Percentiles rank a stretch among this genome's conserved stretches.
Evolutionary conservation across 106 monocot genomes (phyloP).

Genomic region (Acanthochlamys bracteata): DNA sequence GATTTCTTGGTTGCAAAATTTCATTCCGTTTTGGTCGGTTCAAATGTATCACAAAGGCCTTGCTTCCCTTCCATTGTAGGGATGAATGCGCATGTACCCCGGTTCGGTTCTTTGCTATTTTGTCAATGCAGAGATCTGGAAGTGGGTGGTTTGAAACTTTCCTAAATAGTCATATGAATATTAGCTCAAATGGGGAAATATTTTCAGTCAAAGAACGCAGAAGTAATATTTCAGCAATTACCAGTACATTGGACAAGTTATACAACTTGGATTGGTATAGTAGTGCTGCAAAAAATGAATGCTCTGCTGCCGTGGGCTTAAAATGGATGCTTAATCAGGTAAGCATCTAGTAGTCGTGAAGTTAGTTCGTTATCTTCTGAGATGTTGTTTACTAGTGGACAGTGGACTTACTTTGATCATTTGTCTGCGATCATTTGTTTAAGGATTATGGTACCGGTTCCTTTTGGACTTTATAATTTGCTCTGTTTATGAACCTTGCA

Average conservation of each 20-base stretch:
- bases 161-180: slow-evolving; percentile 48
- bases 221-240: slow-evolving; percentile 28
- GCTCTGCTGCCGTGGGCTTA: slow-evolving; percentile 36
- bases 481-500: too few species aligned
- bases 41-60: slow-evolving; percentile 3
- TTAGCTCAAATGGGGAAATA: slow-evolving; percentile 57
- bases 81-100: slow-evolving; percentile 45
- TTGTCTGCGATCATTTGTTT: too few species aligned
- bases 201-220: slow-evolving; percentile 35
- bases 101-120: slow-evolving; percentile 44
- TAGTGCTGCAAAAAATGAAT: slow-evolving; percentile 58
- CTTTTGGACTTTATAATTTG: too few species aligned
- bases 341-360: not conserved
- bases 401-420: too few species aligned
- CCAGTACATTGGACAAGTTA: slow-evolving; percentile 35
- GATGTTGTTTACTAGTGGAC: too few species aligned
- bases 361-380: too few species aligned
- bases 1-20: too few species aligned
- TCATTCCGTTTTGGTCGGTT: slow-evolving; percentile 3
- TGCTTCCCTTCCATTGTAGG: slow-evolving; percentile 17
- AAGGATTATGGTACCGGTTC: too few species aligned
- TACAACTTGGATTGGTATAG: slow-evolving; percentile 48
- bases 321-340: slow-evolving; percentile 17
- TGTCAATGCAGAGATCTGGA: slow-evolving; percentile 65
- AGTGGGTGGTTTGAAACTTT: slow-evolving; percentile 66